A percentile compares a stretch with the other conserved stretches of the same genome.
phyloP scores from a whole-genome alignment of 1,139 yeast genomes.

The Saccharomycopsis hybrid region DNA sequence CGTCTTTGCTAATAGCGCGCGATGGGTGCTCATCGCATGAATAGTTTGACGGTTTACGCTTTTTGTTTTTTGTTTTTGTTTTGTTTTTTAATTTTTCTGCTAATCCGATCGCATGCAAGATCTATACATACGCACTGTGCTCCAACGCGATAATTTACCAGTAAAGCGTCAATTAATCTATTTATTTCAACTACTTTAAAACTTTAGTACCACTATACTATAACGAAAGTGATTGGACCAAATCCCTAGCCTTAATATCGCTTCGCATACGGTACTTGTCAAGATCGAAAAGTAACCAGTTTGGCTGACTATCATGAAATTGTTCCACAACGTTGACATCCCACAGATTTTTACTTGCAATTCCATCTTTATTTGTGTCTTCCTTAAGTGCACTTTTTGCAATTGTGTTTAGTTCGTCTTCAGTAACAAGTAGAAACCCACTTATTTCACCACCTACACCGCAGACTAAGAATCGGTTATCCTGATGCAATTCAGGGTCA shows the following conservation, averaged over 20 bases:
- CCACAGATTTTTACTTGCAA: neutral
- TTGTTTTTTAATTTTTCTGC: no score
- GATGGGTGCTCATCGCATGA: neutral
- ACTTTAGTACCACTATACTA: no score
- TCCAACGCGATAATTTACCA: no score
- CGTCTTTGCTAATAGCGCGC: neutral
- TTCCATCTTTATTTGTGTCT: neutral
- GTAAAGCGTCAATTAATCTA: no score
- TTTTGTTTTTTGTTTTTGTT: no score
- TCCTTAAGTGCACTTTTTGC: no score
- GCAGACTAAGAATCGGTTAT: slow-evolving; percentile 7
- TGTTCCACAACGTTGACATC: neutral
- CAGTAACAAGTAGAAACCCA: neutral
- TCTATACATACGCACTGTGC: no score
- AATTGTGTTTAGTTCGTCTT: neutral
- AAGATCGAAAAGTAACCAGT: neutral
- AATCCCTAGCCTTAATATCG: neutral
- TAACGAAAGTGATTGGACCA: neutral
- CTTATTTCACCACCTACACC: slow-evolving; percentile 11
- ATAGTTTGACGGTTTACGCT: no score
- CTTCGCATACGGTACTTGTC: neutral
- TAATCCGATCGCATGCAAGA: no score
- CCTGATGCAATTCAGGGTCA: neutral
- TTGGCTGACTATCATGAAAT: no score
- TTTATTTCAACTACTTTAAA: no score